Evolutionary conservation across 768 basidiomycete species (phyloP).

Genomic region (Mycena metata): DNA sequence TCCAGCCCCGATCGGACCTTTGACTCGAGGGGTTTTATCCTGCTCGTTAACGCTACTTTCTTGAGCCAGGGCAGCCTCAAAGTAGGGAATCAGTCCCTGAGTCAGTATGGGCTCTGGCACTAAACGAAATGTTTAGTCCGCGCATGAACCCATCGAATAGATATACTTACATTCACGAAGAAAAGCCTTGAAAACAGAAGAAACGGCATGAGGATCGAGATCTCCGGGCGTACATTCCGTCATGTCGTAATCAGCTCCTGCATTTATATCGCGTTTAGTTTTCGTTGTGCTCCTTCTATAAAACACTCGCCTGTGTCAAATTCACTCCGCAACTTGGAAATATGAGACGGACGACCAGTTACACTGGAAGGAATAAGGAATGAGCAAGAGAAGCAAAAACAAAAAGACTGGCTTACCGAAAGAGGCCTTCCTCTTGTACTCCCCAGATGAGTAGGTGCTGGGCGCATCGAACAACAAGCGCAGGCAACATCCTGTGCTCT

Average conservation of each 20-base stretch:
- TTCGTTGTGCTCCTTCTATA: constrained; percentile 21
- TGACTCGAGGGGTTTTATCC: constrained; percentile 44
- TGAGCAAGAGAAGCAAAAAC: constrained; percentile 32
- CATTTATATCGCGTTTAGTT: constrained; percentile 29
- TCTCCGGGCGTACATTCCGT: constrained; percentile 83
- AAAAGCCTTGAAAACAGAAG: constrained; percentile 93
- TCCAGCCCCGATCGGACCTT: constrained; percentile 42
- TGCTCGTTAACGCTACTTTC: constrained; percentile 60
- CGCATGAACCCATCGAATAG: constrained; percentile 17
- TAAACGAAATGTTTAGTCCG: constrained; percentile 46
- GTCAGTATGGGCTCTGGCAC: constrained; percentile 93
- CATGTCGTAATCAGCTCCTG: constrained; percentile 91
- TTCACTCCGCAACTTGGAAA: constrained; percentile 78
- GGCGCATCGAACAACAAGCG: constrained; percentile 84
- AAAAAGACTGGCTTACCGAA: constrained; percentile 68
- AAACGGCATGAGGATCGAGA: constrained; percentile 94
- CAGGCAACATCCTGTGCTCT: constrained; percentile 73
- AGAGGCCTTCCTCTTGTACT: constrained; percentile 87
- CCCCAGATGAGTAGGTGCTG: constrained; percentile 89
- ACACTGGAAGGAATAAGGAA: constrained; percentile 64
- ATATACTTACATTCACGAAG: constrained; percentile 86
- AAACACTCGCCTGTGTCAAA: constrained; percentile 78
- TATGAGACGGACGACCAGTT: constrained; percentile 86
- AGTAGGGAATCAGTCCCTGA: constrained; percentile 73
- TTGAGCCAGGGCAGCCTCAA: constrained; percentile 80